phyloP scores from a whole-genome alignment of 2,329 filamentous ascomycete genomes.

The Sporothrix curviconia region DNA sequence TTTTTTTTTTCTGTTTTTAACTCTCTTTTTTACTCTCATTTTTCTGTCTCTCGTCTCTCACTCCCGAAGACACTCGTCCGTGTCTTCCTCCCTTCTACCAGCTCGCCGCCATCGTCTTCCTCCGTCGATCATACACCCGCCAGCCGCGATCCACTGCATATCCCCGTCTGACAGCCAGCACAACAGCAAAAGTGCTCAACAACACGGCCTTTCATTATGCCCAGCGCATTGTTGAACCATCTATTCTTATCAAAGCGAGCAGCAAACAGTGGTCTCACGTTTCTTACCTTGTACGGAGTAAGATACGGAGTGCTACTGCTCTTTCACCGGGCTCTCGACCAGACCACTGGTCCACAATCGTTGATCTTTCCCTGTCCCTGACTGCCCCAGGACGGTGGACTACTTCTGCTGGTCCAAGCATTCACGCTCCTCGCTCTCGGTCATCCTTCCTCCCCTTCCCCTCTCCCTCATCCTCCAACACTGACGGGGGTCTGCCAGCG shows the following conservation, averaged over 20 bases:
- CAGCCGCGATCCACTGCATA: slow-evolving; percentile 1
- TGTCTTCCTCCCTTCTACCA: background rate
- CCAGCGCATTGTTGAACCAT: background rate
- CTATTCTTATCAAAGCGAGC: slow-evolving; percentile 2
- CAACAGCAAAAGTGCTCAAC: too few species aligned
- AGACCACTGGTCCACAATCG: slow-evolving; percentile 3
- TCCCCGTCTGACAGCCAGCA: background rate
- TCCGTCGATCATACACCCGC: slow-evolving; percentile 14
- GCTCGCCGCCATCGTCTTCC: too few species aligned
- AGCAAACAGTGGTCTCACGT: too few species aligned
- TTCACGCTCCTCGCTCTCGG: too few species aligned
- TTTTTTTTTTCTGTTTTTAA: background rate
- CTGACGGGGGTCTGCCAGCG: background rate
- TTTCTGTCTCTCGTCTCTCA: background rate
- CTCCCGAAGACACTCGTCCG: background rate
- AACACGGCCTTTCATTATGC: background rate
- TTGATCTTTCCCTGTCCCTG: background rate
- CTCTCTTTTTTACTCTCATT: background rate
- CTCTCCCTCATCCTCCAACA: background rate
- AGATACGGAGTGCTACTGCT: too few species aligned
- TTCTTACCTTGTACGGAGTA: too few species aligned
- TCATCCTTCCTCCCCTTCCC: background rate
- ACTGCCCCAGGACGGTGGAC: background rate
- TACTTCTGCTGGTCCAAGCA: background rate
- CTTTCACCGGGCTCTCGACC: slow-evolving; percentile 3